Base-by-base conservation (phyloP, 1,139 yeast genomes). In the Geotrichum aggregatum region DNA sequence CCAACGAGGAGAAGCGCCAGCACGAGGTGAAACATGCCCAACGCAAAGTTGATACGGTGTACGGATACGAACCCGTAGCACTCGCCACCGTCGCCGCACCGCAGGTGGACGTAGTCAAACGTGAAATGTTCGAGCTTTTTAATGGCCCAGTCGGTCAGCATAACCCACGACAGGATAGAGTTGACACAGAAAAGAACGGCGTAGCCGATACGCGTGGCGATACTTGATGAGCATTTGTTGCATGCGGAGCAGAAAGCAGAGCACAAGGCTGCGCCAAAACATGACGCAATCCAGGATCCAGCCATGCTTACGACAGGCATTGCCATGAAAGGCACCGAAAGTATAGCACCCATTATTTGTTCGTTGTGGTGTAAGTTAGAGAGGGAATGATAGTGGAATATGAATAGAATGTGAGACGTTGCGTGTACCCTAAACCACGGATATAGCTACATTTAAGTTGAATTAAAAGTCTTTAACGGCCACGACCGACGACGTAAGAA, bases 51-150 rank as follows among this genome's bases (percentile, higher is more conserved):
- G 61, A 94, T 76, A 54, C 98, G 75, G 66, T 92, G 94, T 10
- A 92, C 98, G 5, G 95, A 91, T 18, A 91, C 87, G 69, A 92
- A 94, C 52, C 97, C 95, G 43, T 82, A 81, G 72, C 98, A 94
- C 43, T 84, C 83, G 8, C 92, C 95, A 8, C 28, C 57, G 11
- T 44, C 51, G 3, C 39, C 24, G 59, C 96, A 89, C 52, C 84
- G 83, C 58, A 84, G 77, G 59, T 80, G 79, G 40, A 89, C 87
- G 47, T 68, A 68, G 52, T 67, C 67, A 68, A 84, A 78, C 0
- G 89, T 76, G 8, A 92, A 76, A 57, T 78, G 78, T 58, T 87
- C 96, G 10, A 92, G 79, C 69, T 87, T 80, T 55, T 80, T 77
- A 28, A 85, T 77, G 2, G 94, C 82, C 69, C 87, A 85, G 57